A percentile compares a stretch with the other conserved stretches of the same genome.
phyloP scores from a whole-genome alignment of 2,329 filamentous ascomycete genomes.

The Fragosphaeria purpurea region DNA sequence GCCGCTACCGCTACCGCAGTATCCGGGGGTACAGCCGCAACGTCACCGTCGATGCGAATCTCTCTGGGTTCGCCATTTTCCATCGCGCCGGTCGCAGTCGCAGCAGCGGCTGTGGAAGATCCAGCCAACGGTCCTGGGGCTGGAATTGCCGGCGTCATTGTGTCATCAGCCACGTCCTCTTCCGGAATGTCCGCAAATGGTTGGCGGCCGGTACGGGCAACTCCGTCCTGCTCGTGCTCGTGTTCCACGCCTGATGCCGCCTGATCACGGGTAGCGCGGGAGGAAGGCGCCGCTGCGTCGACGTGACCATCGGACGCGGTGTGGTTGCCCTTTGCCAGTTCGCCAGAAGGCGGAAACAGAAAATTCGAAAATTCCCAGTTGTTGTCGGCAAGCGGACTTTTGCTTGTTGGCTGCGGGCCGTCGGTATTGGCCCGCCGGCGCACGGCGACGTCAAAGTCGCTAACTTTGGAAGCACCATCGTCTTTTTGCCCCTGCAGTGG shows the following conservation, averaged over 20 bases:
- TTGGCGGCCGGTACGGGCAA: background rate
- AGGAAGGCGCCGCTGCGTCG: no score
- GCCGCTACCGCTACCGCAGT: no score
- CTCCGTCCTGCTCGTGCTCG: no score
- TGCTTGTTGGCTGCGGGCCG: slow-evolving; percentile 35
- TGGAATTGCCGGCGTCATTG: background rate
- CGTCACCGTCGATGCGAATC: no score
- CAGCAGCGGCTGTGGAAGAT: background rate
- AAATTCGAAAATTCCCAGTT: slow-evolving; percentile 45
- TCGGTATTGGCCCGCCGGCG: slow-evolving; percentile 48
- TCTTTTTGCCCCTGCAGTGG: background rate
- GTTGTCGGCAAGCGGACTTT: slow-evolving; percentile 48
- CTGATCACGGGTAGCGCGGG: no score
- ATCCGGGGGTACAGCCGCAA: no score
- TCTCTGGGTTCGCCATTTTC: no score
- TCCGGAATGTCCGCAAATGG: background rate
- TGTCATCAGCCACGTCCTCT: background rate
- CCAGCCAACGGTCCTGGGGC: background rate
- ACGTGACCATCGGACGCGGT: no score
- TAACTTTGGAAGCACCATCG: background rate
- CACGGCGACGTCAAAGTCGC: slow-evolving; percentile 10
- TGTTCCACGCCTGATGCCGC: no score
- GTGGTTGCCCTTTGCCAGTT: no score
- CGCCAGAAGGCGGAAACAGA: no score
- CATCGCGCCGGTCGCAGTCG: background rate